Percentiles rank a stretch among this genome's conserved stretches.
These are phyloP conservation scores for Sclerotinia glacialis DNA, from an alignment of 2,329 filamentous ascomycete species.

Conservation along the genomic window DNA sequence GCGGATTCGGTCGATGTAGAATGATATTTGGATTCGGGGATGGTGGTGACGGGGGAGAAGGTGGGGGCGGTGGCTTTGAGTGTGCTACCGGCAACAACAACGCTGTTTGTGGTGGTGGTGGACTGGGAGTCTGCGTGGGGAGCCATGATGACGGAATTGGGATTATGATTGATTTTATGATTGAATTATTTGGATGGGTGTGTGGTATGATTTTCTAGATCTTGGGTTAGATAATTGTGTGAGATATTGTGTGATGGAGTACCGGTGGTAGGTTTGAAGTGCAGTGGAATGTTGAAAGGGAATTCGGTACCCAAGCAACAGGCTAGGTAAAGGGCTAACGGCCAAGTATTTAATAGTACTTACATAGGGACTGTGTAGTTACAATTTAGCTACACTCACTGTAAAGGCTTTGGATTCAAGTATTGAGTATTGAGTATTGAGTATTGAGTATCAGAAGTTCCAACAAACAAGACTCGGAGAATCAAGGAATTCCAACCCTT, in stretches of 20 bases:
- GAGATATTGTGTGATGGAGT: not conserved
- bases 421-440: no score
- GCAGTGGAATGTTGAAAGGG: not conserved
- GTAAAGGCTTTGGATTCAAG: not conserved
- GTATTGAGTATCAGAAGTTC: no score
- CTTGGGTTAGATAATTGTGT: not conserved
- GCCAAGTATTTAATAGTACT: not conserved
- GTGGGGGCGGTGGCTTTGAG: constrained; percentile 39
- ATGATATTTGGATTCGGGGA: constrained; percentile 55
- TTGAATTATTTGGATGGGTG: not conserved
- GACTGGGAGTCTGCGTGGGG: constrained; percentile 51
- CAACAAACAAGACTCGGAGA: no score
- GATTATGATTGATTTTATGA: not conserved
- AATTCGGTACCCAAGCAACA: not conserved
- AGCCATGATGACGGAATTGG: constrained; percentile 47
- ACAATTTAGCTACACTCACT: not conserved
- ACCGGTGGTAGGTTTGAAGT: not conserved
- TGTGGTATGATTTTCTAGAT: not conserved
- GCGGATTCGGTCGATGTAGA: constrained; percentile 74
- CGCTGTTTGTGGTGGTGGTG: no score
- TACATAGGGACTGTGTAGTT: not conserved
- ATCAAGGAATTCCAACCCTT: not conserved
- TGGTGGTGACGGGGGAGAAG: constrained; percentile 35
- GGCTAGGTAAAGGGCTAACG: not conserved
- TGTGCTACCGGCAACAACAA: constrained; percentile 41